Evolutionary conservation across 1,284 basidiomycete species (phyloP), one percentile per base, ranked within the genome.

Genomic region (Cryptococcus wingfieldii): DNA sequence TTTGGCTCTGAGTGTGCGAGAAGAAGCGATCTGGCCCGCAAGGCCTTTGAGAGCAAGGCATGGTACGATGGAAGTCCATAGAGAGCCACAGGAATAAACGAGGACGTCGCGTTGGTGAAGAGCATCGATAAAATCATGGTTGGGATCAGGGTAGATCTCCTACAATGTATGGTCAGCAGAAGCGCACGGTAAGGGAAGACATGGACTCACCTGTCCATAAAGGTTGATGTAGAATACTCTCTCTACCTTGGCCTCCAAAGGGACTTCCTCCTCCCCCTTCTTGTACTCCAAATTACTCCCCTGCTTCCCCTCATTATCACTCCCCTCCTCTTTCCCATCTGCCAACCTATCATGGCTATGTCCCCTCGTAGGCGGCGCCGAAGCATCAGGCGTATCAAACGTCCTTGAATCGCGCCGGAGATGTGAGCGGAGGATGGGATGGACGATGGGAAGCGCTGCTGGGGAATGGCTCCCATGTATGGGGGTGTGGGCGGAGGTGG

Each of bases 61-160:
- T 0, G 95, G 94, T 16, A 96, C 84, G 62, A 98, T 89, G 65
- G 89, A 91, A 27, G 93, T 96, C 90, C 90, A 97, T 2, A 96
- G 78, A 0, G 90, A 94, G 1, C 91, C 92, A 71, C 90, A 94
- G 2, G 90, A 92, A 74, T 95, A 96, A 4, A 97, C 84, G 34
- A 97, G 78, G 2, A 88, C 81, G 62, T 87, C 83, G 54, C 83
- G 83, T n/a, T 81, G 76, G 1, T 77, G 74, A 3, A 97, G 77
- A 38, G 83, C 83, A 5, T 83, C 76, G 27, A 96, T 71, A 69
- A 88, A 92, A 44, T 89, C 88, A 1, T 85, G 83, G 69, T 94
- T 95, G 0, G 93, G 91, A 25, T 84, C 81, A 7, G 93, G 93
- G 68, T 89, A 87, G 50, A 97, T 88, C 77, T 95, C 90, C 71